A percentile compares a stretch with the other conserved stretches of the same genome.
Evolutionary conservation across 129 eudicot genomes (phyloP).

Genomic region (Chrysanthemum seticuspe): DNA sequence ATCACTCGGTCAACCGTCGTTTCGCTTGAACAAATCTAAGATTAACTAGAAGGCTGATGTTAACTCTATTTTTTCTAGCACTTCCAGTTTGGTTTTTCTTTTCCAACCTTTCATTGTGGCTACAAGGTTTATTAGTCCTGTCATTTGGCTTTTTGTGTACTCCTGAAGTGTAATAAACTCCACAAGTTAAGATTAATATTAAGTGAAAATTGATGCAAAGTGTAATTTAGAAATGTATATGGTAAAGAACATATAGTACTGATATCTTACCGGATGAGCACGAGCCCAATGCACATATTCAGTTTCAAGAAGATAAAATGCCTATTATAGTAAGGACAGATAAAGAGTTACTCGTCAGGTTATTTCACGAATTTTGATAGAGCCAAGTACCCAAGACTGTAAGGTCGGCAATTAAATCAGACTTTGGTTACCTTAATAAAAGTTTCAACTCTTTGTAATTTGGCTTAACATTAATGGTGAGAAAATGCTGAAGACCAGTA

Average conservation of each 20-base stretch:
- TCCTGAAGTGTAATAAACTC: conserved; percentile 46
- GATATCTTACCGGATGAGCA: conserved; percentile 71
- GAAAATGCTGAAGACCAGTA: too few relatives aligned
- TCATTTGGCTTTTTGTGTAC: conserved; percentile 75
- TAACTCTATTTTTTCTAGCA: conserved; percentile 76
- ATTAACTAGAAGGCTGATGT: conserved; percentile 30
- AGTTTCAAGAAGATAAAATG: conserved; percentile 93
- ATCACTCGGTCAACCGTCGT: not conserved
- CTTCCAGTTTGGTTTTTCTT: conserved; percentile 83
- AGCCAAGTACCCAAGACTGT: conserved; percentile 17
- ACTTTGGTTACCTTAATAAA: conserved; percentile 69
- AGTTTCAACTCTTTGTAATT: conserved; percentile 73
- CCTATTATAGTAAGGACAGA: conserved; percentile 44
- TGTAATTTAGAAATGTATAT: not conserved
- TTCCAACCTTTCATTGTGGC: conserved; percentile 98
- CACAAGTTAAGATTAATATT: too few relatives aligned
- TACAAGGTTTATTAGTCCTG: conserved; percentile 85
- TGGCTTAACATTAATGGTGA: conserved; percentile 61
- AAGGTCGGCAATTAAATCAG: not conserved
- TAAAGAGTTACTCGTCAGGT: not conserved
- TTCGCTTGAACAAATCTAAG: conserved; percentile 5
- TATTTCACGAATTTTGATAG: conserved; percentile 14
- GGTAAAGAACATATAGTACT: not conserved
- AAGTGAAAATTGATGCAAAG: too few relatives aligned
- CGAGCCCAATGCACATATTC: conserved; percentile 90